These are phyloP conservation scores for Blyttiomyces sp. DNA, from an alignment of 371 early-diverging fungal genomes.

Conservation along the genomic window DNA sequence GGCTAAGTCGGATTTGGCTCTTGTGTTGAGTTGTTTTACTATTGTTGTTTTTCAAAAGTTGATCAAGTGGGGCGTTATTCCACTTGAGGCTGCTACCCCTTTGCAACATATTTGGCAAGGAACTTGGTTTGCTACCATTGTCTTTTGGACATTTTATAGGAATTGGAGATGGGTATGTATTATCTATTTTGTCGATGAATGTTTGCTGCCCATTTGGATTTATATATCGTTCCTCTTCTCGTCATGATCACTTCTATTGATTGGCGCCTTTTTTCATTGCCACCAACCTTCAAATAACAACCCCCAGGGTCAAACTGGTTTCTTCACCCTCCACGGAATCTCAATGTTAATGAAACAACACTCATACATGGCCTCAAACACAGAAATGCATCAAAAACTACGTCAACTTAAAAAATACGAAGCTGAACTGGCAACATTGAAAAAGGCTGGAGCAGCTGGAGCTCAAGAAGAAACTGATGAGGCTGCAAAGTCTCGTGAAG, in stretches of 20 bases:
- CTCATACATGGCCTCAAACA: slow-evolving; percentile 74
- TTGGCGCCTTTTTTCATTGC: slow-evolving; percentile 6
- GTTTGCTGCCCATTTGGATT: too few relatives aligned
- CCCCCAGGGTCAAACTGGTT: slow-evolving; percentile 67
- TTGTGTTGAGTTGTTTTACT: slow-evolving; percentile 48
- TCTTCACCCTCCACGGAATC: slow-evolving; percentile 83
- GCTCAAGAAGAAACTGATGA: slow-evolving; percentile 12
- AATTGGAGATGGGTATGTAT: slow-evolving; percentile 81
- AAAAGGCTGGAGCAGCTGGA: slow-evolving; percentile 22
- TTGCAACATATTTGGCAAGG: slow-evolving; percentile 72
- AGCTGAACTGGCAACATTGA: slow-evolving; percentile 10
- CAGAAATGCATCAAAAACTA: slow-evolving; percentile 58
- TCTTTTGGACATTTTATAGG: slow-evolving; percentile 39
- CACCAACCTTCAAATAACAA: not conserved
- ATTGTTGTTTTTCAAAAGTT: slow-evolving; percentile 62
- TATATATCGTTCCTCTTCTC: too few relatives aligned
- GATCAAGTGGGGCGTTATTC: slow-evolving; percentile 53
- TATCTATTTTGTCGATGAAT: not conserved
- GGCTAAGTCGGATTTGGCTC: slow-evolving; percentile 25
- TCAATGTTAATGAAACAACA: slow-evolving; percentile 94
- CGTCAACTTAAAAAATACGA: slow-evolving; percentile 26
- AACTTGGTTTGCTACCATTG: slow-evolving; percentile 38
- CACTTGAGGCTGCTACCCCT: slow-evolving; percentile 52
- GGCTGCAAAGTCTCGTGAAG: not conserved
- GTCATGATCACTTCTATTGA: too few relatives aligned